Conservation (phyloP, 371 early-diverging fungal genomes). For the Gilbertella persicaria region DNA sequence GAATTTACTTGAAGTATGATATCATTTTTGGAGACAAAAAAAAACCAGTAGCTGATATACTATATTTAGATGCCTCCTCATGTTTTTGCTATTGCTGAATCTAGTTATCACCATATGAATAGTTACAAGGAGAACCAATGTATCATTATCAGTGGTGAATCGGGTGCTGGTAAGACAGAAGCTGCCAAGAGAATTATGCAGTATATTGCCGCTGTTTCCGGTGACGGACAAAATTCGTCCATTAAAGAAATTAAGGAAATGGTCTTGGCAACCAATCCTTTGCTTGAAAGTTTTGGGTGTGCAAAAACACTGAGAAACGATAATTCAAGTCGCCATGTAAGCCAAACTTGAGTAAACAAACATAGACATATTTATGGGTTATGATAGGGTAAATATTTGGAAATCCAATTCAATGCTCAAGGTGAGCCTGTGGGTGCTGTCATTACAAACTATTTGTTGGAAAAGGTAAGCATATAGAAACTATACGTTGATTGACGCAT, state of each 20-base stretch:
- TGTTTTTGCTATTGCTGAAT: conserved; percentile 88
- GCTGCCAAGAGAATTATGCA: conserved; percentile 93
- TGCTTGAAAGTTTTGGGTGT: conserved; percentile 99
- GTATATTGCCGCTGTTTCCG: conserved; percentile 96
- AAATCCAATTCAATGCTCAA: conserved; percentile 93
- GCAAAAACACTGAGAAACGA: conserved; percentile 99
- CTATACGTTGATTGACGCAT: neutral
- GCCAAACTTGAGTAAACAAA: conserved; percentile 11
- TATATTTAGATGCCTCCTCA: conserved; percentile 75
- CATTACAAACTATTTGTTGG: conserved; percentile 97
- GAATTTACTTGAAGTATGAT: conserved; percentile 76
- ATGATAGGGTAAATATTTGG: conserved; percentile 95
- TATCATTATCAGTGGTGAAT: conserved; percentile 95
- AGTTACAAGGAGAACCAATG: conserved; percentile 98
- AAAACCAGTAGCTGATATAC: conserved; percentile 1
- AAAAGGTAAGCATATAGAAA: conserved; percentile 70
- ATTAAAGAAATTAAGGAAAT: conserved; percentile 94
- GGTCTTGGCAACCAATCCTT: conserved; percentile 95
- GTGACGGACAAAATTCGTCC: conserved; percentile 65
- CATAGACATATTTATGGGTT: neutral
- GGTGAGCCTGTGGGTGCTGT: conserved; percentile 97
- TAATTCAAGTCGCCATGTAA: conserved; percentile 97
- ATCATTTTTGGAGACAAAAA: neutral
- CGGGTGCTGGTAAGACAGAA: conserved; percentile 93
- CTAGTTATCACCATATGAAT: conserved; percentile 90